Evolutionary conservation across 768 basidiomycete species (phyloP).

Genomic region (Suillus placidus): DNA sequence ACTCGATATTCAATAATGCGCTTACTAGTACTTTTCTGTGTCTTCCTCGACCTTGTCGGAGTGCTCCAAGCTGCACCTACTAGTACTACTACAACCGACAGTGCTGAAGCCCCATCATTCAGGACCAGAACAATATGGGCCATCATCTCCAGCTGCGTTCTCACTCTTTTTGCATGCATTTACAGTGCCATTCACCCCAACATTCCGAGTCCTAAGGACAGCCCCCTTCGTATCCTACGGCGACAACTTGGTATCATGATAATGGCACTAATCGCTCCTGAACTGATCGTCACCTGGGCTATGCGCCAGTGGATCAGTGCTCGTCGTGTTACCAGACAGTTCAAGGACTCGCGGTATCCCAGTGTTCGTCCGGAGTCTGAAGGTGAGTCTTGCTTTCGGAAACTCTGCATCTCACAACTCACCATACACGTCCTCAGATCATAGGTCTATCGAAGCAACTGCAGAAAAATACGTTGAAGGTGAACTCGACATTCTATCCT

Average conservation of each 20-base stretch:
- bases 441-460: too few species aligned
- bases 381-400: not conserved
- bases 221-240: not conserved
- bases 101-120: not conserved
- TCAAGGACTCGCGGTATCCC: not conserved
- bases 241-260: constrained; percentile 16
- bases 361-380: not conserved
- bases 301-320: constrained; percentile 23
- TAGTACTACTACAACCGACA: not conserved
- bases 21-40: not conserved
- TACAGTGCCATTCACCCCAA: constrained; percentile 33
- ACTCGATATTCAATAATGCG: not conserved
- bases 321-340: not conserved
- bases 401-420: too few species aligned
- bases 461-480: too few species aligned
- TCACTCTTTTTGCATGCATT: constrained; percentile 27
- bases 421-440: too few species aligned
- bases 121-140: constrained; percentile 22
- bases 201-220: constrained; percentile 16
- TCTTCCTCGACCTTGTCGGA: not conserved
- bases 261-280: constrained; percentile 26
- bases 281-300: constrained; percentile 25
- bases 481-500: too few species aligned
- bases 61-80: not conserved
- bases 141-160: constrained; percentile 29